Conservation (phyloP, 73 alveolate genomes). For the Uronychia setigera region DNA sequence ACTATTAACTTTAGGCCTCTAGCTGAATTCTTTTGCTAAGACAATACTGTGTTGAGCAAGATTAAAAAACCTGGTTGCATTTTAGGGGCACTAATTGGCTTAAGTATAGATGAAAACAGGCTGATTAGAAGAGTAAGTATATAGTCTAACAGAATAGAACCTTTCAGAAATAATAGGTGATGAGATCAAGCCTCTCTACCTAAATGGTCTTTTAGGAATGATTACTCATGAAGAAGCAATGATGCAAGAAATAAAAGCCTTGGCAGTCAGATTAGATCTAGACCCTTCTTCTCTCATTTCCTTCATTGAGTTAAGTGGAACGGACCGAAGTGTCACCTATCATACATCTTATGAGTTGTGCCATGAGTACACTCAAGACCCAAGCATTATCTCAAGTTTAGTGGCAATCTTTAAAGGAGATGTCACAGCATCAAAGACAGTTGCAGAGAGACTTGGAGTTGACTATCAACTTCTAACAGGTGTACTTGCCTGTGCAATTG, state of each 20-base stretch:
- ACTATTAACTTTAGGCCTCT: neutral
- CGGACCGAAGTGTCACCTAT: neutral
- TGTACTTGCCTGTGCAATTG: neutral
- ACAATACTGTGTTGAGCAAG: neutral
- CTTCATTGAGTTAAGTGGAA: neutral
- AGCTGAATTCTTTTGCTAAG: neutral
- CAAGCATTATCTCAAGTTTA: neutral
- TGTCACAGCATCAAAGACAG: neutral
- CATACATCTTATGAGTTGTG: neutral
- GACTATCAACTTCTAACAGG: neutral
- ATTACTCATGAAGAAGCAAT: neutral
- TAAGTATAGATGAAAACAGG: neutral
- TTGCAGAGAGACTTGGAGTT: neutral
- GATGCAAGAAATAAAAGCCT: neutral
- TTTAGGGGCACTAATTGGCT: neutral
- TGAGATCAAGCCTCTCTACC: neutral
- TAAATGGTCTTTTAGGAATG: neutral
- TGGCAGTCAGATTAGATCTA: neutral
- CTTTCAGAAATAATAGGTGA: neutral
- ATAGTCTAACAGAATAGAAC: too few species aligned
- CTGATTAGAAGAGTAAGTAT: neutral
- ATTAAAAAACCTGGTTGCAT: neutral
- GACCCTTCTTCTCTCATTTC: neutral
- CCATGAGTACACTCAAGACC: neutral
- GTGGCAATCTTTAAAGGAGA: neutral